A percentile compares a stretch with the other conserved stretches of the same genome.
These are phyloP conservation scores for Xylariaceae sp. DNA, from an alignment of 2,329 filamentous ascomycete genomes.

Conservation along the genomic window DNA sequence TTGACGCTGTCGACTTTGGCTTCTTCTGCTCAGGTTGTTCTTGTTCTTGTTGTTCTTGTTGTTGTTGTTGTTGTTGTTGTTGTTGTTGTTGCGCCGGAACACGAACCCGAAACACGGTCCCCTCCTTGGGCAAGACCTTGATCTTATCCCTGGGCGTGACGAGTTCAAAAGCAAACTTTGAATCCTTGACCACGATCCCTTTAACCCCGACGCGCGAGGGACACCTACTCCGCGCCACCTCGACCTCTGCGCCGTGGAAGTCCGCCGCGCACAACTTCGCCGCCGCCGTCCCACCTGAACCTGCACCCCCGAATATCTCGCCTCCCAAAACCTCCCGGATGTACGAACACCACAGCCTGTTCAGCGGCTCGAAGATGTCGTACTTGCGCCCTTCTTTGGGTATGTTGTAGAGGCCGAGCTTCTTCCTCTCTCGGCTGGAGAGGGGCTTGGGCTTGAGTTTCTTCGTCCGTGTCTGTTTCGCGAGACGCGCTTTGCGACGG, in stretches of 20 bases:
- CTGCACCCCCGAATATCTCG: conserved; percentile 49
- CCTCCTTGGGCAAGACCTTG: conserved; percentile 84
- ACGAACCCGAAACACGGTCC: conserved; percentile 75
- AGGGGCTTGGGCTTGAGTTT: conserved; percentile 59
- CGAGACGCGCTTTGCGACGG: conserved; percentile 35
- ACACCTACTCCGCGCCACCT: conserved; percentile 78
- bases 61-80: too few relatives aligned
- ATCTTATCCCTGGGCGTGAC: conserved; percentile 65
- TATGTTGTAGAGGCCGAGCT: conserved; percentile 67
- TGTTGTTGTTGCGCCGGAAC: conserved; percentile 42
- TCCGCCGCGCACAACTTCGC: conserved; percentile 80
- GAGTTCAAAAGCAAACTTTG: conserved; percentile 79
- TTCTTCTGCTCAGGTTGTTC: too few relatives aligned
- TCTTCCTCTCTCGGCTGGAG: conserved; percentile 62
- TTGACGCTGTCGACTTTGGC: too few relatives aligned
- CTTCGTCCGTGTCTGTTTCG: conserved; percentile 38
- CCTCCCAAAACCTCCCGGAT: conserved; percentile 72
- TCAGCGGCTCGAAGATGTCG: conserved; percentile 68
- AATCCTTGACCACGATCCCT: conserved; percentile 86
- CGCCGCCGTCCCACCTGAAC: conserved; percentile 55
- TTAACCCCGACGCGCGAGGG: conserved; percentile 73
- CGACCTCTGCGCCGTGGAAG: conserved; percentile 78
- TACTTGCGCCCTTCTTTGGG: conserved; percentile 65
- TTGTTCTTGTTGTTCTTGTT: too few relatives aligned
- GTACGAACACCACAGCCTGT: conserved; percentile 78